phyloP scores from a whole-genome alignment of 805 yeast genomes.

The Monosporozyma aquatica region DNA sequence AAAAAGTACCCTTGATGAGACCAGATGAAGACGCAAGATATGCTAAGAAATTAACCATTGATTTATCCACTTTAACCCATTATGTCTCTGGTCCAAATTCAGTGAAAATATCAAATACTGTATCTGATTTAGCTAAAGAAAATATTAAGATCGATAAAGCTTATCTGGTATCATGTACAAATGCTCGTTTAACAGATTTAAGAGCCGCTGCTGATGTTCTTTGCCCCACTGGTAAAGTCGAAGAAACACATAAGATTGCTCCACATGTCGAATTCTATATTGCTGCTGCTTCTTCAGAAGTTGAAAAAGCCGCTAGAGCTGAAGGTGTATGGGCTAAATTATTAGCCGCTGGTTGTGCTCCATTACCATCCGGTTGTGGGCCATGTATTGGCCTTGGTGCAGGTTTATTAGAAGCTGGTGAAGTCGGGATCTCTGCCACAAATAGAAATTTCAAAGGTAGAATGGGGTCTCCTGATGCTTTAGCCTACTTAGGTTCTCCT shows the following conservation, averaged over 20 bases:
- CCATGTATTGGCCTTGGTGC: conserved; percentile 98
- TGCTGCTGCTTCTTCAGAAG: conserved; percentile 93
- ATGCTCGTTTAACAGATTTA: conserved; percentile 86
- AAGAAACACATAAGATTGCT: conserved; percentile 55
- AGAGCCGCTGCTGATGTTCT: conserved; percentile 90
- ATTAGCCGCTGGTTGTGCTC: conserved; percentile 85
- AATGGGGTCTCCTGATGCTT: conserved; percentile 96
- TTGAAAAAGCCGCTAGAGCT: conserved; percentile 85
- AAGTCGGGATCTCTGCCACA: conserved; percentile 96
- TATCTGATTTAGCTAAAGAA: conserved; percentile 62
- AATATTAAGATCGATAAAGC: conserved; percentile 84
- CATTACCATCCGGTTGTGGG: conserved; percentile 98
- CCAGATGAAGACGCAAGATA: conserved; percentile 77
- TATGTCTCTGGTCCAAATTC: conserved; percentile 95
- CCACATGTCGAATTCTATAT: conserved; percentile 89
- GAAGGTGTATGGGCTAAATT: conserved; percentile 88
- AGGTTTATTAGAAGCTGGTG: conserved; percentile 89
- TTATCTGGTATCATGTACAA: conserved; percentile 94
- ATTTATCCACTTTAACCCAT: conserved; percentile 73
- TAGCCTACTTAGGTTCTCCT: conserved; percentile 93
- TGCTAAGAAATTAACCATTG: conserved; percentile 80
- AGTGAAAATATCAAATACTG: conserved; percentile 79
- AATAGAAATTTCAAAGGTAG: conserved; percentile 98
- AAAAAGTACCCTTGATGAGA: conserved; percentile 11
- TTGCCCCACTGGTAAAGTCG: conserved; percentile 29